A percentile compares a stretch with the other conserved stretches of the same genome.
Conservation (phyloP, 495 filamentous ascomycete genomes). For the Parathielavia appendiculata region DNA sequence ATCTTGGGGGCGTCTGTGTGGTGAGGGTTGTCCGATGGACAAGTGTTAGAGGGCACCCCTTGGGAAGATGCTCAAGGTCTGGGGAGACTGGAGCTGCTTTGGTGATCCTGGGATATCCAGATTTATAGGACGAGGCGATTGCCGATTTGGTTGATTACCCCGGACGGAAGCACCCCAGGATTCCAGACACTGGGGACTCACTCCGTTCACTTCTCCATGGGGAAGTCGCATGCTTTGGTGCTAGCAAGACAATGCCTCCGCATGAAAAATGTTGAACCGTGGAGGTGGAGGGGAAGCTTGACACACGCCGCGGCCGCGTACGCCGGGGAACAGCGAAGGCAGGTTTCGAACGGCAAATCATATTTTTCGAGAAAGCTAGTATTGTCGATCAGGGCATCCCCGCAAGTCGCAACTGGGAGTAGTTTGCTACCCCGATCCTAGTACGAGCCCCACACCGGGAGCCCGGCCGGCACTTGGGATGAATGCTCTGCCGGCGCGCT, state of each 20-base stretch:
- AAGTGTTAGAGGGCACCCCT: neutral
- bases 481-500: slow-evolving; percentile 17
- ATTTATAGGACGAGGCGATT: slow-evolving; percentile 15
- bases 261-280: slow-evolving; percentile 18
- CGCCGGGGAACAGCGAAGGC: neutral
- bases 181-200: slow-evolving; percentile 12
- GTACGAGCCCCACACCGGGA: slow-evolving; percentile 9
- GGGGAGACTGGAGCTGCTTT: slow-evolving; percentile 7
- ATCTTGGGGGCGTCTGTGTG: slow-evolving; percentile 34
- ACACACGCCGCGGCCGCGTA: neutral
- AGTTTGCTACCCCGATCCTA: slow-evolving; percentile 4
- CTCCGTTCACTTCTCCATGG: slow-evolving; percentile 17
- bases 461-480: slow-evolving; percentile 18
- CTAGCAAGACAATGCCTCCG: slow-evolving; percentile 11
- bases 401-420: slow-evolving; percentile 6
- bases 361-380: slow-evolving; percentile 4
- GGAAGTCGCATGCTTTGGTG: slow-evolving; percentile 13
- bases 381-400: slow-evolving; percentile 12
- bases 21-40: neutral
- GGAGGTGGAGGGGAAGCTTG: neutral
- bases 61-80: slow-evolving; percentile 5
- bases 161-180: neutral
- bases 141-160: slow-evolving; percentile 6
- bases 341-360: slow-evolving; percentile 16
- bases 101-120: slow-evolving; percentile 9